phyloP scores from a whole-genome alignment of 1,284 basidiomycete species.

The Kwoniella shivajii region DNA sequence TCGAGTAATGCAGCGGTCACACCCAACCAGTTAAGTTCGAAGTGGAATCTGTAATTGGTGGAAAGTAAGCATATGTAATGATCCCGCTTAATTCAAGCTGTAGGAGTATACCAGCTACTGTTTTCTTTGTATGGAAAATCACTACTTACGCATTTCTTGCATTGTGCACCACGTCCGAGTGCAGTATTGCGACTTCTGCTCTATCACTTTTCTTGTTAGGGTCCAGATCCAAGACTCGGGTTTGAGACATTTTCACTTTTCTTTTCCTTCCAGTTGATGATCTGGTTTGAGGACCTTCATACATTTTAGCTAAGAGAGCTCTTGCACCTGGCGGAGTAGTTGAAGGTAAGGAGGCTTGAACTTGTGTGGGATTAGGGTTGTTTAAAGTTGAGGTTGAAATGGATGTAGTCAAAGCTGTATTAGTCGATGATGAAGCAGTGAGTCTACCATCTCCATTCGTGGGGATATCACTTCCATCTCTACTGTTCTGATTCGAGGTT shows the following conservation, averaged over 20 bases:
- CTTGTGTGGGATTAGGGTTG: not conserved
- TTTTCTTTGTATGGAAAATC: not conserved
- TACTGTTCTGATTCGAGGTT: not conserved
- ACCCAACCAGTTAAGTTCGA: constrained; percentile 96
- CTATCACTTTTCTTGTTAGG: constrained; percentile 77
- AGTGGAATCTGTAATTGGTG: constrained; percentile 65
- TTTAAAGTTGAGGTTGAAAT: not conserved
- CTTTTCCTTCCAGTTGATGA: constrained; percentile 59
- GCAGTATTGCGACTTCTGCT: constrained; percentile 81
- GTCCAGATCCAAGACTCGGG: constrained; percentile 84
- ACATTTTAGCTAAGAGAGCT: constrained; percentile 20
- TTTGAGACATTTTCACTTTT: constrained; percentile 75
- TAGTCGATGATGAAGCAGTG: constrained; percentile 11
- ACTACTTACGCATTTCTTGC: constrained; percentile 67
- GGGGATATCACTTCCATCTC: not conserved
- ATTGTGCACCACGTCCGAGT: constrained; percentile 91
- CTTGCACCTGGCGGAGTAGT: constrained; percentile 11
- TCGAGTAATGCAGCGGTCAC: constrained; percentile 95
- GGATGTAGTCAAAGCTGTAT: constrained; percentile 2
- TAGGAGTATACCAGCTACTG: no score
- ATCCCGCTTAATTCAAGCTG: no score
- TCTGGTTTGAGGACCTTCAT: constrained; percentile 10
- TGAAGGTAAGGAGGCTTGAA: not conserved
- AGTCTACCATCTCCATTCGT: not conserved
- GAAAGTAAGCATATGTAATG: not conserved